Conservation (phyloP, 2,329 filamentous ascomycete genomes). For the Trichoderma afroharzianum region DNA sequence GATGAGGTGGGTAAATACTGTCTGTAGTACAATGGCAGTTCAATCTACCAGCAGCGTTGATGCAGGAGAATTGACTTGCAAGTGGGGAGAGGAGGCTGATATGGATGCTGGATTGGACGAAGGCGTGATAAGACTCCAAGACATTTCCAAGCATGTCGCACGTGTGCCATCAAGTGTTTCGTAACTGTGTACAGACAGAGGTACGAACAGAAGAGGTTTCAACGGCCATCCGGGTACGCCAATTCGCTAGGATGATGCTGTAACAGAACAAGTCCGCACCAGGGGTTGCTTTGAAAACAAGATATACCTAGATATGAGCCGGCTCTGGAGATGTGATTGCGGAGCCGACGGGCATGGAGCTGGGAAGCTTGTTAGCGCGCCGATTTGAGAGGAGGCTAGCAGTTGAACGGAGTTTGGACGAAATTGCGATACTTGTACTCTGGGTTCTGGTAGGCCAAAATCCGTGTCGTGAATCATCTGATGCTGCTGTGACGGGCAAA, state of each 20-base stretch:
- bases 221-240: background rate
- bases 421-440: background rate
- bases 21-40: background rate
- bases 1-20: background rate
- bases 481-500: background rate
- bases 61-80: background rate
- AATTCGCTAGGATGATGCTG: background rate
- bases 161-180: background rate
- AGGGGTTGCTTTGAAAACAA: background rate
- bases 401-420: background rate
- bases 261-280: background rate
- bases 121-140: background rate
- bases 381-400: background rate
- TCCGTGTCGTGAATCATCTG: background rate
- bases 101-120: too few species aligned
- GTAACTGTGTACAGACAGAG: background rate
- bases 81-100: background rate
- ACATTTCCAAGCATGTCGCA: slow-evolving; percentile 4
- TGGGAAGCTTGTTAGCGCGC: slow-evolving; percentile 2
- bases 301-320: background rate
- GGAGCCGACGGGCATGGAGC: background rate
- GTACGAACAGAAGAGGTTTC: background rate
- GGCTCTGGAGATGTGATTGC: slow-evolving; percentile 6
- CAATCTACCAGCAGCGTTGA: background rate
- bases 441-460: background rate